Conservation (phyloP, 805 yeast species). For the Candida bentonensis region DNA sequence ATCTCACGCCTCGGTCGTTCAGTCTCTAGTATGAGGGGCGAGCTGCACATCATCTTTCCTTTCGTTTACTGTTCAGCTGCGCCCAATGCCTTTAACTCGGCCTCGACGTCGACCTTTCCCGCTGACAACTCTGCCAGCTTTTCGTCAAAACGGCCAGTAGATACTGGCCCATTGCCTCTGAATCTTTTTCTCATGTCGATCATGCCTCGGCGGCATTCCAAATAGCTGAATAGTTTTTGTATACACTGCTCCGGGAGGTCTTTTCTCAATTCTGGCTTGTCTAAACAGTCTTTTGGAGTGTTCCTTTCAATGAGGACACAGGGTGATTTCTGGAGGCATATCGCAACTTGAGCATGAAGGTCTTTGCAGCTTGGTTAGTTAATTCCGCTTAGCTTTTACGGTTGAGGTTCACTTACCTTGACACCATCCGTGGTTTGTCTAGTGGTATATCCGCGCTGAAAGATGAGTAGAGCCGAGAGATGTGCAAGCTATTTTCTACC, state of each 20-base stretch:
- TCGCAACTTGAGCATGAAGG: slow-evolving; percentile 87
- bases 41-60: too few relatives aligned
- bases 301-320: slow-evolving; percentile 85
- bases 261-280: slow-evolving; percentile 59
- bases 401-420: background rate
- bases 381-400: background rate
- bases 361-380: slow-evolving; percentile 61
- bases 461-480: background rate
- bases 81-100: background rate
- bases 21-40: too few relatives aligned
- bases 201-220: slow-evolving; percentile 84
- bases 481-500: background rate
- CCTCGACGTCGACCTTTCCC: background rate
- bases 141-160: slow-evolving; percentile 87
- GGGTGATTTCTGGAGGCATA: slow-evolving; percentile 90
- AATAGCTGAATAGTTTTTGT: slow-evolving; percentile 69
- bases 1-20: too few relatives aligned
- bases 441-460: background rate
- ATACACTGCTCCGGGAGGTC: slow-evolving; percentile 80
- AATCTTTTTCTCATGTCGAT: slow-evolving; percentile 82
- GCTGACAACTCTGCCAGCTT: slow-evolving; percentile 35
- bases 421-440: background rate
- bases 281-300: slow-evolving; percentile 78
- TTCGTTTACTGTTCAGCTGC: too few relatives aligned
- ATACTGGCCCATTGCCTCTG: slow-evolving; percentile 84